Percentiles rank a stretch among this genome's conserved stretches.
Conservation (phyloP, 257 asterid species). For the Rehmannia glutinosa region DNA sequence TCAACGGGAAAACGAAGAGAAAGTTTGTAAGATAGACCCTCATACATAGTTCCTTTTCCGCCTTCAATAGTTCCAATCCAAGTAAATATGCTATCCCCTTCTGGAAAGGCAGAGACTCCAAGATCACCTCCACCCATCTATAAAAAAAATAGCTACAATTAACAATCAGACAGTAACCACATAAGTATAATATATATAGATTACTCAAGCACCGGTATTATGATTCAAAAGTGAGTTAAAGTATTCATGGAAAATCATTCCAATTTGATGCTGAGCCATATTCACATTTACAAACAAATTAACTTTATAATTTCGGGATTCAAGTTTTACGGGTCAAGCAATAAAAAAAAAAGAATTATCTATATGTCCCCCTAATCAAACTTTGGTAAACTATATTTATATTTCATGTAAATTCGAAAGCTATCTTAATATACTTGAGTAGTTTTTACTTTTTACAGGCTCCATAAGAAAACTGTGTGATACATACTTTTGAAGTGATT, state of each 20-base stretch:
- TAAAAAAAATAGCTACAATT: not conserved
- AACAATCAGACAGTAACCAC: not conserved
- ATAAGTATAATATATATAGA: not conserved
- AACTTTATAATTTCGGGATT: no score
- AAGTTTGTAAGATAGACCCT: conserved; percentile 54
- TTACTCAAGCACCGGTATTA: no score
- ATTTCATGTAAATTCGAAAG: not conserved
- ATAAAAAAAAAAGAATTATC: not conserved
- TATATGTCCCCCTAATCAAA: not conserved
- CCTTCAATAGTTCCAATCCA: conserved; percentile 67
- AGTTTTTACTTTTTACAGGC: not conserved
- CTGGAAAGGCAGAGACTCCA: conserved; percentile 66
- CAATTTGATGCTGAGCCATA: no score
- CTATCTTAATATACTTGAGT: not conserved
- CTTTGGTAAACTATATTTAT: not conserved
- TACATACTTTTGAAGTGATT: not conserved
- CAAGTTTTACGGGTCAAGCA: not conserved
- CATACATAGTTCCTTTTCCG: conserved; percentile 51
- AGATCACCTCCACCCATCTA: conserved; percentile 54
- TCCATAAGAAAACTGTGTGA: not conserved
- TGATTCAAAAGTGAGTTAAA: no score
- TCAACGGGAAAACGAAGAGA: conserved; percentile 53
- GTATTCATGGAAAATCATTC: no score
- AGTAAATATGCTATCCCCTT: conserved; percentile 55
- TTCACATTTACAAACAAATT: no score